These are phyloP conservation scores for Saccharomyces hybrid DNA, from an alignment of 1,139 yeast genomes.

Conservation along the genomic window DNA sequence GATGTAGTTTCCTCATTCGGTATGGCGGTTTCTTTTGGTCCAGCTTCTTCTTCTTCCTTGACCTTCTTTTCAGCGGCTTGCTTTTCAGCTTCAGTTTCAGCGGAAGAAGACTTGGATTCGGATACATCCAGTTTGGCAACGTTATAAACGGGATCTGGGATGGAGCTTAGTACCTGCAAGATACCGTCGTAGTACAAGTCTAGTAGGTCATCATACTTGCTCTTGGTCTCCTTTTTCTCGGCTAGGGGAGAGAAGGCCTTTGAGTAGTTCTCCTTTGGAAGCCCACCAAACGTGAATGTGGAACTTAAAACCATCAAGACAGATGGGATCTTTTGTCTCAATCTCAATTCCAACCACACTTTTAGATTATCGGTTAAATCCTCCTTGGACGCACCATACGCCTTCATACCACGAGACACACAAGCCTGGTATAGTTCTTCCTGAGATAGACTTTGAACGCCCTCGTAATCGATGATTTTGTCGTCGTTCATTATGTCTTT, in stretches of 20 bases:
- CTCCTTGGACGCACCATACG: constrained; percentile 75
- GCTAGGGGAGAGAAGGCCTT: background rate
- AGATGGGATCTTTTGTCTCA: constrained; percentile 85
- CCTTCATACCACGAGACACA: constrained; percentile 86
- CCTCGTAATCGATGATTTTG: constrained; percentile 87
- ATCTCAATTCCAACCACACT: constrained; percentile 84
- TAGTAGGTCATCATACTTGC: constrained; percentile 47
- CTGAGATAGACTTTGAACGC: constrained; percentile 71
- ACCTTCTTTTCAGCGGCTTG: constrained; percentile 3
- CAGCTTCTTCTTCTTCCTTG: constrained; percentile 6
- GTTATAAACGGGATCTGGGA: constrained; percentile 93
- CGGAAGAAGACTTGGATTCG: constrained; percentile 20
- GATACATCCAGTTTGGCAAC: constrained; percentile 89
- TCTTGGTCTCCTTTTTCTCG: constrained; percentile 9
- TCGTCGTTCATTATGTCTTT: constrained; percentile 88
- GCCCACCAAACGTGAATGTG: constrained; percentile 83
- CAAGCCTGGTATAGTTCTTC: constrained; percentile 88
- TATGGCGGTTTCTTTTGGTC: constrained; percentile 6
- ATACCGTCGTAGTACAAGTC: constrained; percentile 69
- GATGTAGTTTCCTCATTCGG: constrained; percentile 36
- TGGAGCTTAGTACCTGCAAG: constrained; percentile 76
- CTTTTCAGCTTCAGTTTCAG: constrained; percentile 7
- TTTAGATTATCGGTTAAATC: constrained; percentile 73
- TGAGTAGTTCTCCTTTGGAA: constrained; percentile 8
- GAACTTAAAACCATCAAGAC: constrained; percentile 77